phyloP scores from a whole-genome alignment of 1,139 yeast genomes.

The Magnusiomyces suaveolens region DNA sequence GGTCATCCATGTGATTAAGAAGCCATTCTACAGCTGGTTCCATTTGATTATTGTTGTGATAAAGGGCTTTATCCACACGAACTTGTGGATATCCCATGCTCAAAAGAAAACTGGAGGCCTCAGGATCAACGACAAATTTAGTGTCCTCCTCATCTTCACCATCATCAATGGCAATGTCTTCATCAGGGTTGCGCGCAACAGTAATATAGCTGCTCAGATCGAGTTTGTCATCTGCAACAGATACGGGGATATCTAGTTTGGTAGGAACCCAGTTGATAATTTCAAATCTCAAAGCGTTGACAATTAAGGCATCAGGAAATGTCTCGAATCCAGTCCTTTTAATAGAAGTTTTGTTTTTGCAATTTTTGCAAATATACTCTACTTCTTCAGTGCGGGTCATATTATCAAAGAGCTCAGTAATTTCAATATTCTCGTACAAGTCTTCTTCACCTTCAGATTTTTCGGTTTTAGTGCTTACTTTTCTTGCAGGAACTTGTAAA shows the following conservation, averaged over 20 bases:
- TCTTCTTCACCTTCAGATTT: conserved; percentile 31
- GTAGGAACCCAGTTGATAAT: conserved; percentile 86
- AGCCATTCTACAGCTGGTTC: conserved; percentile 79
- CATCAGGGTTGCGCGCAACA: conserved; percentile 38
- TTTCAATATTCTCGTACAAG: conserved; percentile 41
- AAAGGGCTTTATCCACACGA: conserved; percentile 59
- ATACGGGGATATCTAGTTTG: conserved; percentile 66
- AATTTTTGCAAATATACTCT: conserved; percentile 60
- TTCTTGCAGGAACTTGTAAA: conserved; percentile 45
- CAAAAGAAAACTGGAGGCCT: conserved; percentile 44
- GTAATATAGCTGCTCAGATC: conserved; percentile 35
- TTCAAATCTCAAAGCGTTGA: conserved; percentile 71
- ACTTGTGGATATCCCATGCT: conserved; percentile 84
- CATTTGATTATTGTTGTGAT: conserved; percentile 52
- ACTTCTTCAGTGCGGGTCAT: conserved; percentile 45
- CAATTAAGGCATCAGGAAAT: conserved; percentile 60
- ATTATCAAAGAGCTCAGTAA: conserved; percentile 46
- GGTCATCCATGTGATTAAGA: conserved; percentile 78
- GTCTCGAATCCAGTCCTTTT: conserved; percentile 49
- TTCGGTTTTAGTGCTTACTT: conserved; percentile 33
- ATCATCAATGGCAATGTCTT: conserved; percentile 36
- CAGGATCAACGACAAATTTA: conserved; percentile 47
- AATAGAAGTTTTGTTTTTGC: conserved; percentile 35
- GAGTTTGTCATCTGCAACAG: conserved; percentile 42
- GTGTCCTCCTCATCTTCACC: conserved; percentile 25